These are phyloP conservation scores for Imleria badia DNA, from an alignment of 768 basidiomycete species.

Conservation along the genomic window DNA sequence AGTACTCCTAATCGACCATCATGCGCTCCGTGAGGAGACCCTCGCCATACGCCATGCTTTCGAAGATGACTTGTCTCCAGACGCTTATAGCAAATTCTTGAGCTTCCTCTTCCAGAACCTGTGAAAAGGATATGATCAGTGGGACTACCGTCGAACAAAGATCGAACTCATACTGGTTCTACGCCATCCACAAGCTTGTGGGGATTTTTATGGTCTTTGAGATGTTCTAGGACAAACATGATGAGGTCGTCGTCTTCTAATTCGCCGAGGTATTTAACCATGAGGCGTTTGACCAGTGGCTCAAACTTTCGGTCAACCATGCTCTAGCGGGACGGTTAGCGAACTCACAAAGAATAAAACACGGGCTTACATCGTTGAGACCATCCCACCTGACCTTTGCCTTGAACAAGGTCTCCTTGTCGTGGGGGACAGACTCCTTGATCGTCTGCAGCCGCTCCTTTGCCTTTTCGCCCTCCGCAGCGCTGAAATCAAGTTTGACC, in stretches of 20 bases:
- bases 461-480: slow-evolving; percentile 78
- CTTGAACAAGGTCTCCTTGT: slow-evolving; percentile 79
- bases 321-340: slow-evolving; percentile 44
- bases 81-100: slow-evolving; percentile 70
- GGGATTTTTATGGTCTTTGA: slow-evolving; percentile 87
- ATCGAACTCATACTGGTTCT: slow-evolving; percentile 70
- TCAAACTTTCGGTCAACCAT: slow-evolving; percentile 86
- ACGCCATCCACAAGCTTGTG: slow-evolving; percentile 86
- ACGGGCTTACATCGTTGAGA: slow-evolving; percentile 69
- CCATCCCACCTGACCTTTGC: slow-evolving; percentile 91
- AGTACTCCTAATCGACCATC: slow-evolving; percentile 61
- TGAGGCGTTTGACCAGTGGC: slow-evolving; percentile 76
- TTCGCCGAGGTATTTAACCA: slow-evolving; percentile 88
- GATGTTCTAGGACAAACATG: slow-evolving; percentile 90
- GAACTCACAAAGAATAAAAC: neutral
- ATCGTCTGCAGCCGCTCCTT: slow-evolving; percentile 81
- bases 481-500: slow-evolving; percentile 89
- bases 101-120: slow-evolving; percentile 95
- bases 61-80: slow-evolving; percentile 93
- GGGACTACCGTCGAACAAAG: neutral
- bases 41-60: slow-evolving; percentile 91
- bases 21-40: slow-evolving; percentile 84
- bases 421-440: slow-evolving; percentile 67
- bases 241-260: slow-evolving; percentile 92
- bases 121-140: slow-evolving; percentile 2